A percentile compares a stretch with the other conserved stretches of the same genome.
Conservation (phyloP, 2,329 filamentous ascomycete species). For the Cladosporium sp. region DNA sequence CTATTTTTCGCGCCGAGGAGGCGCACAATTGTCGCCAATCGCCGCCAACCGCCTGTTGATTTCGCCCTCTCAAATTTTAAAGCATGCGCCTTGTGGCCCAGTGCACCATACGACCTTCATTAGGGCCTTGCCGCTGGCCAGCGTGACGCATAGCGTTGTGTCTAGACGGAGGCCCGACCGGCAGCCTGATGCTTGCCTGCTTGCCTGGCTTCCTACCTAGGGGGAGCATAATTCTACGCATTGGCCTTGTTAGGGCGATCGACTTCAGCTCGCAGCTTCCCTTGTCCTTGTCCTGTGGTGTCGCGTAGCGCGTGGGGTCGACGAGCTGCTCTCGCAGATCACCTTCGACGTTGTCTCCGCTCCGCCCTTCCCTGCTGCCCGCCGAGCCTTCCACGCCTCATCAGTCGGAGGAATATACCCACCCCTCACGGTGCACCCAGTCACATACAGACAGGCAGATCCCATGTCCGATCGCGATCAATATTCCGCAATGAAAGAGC, state of each 20-base stretch:
- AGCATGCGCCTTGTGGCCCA: background rate
- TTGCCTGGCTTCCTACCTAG: background rate
- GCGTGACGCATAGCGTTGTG: background rate
- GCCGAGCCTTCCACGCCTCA: background rate
- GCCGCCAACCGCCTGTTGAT: background rate
- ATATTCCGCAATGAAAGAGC: conserved; percentile 8
- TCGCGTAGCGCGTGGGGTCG: conserved; percentile 1
- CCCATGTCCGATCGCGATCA: conserved; percentile 2
- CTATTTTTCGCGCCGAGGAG: background rate
- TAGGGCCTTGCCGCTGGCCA: background rate
- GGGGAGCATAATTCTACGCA: background rate
- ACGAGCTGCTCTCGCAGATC: conserved; percentile 1
- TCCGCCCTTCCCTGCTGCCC: background rate
- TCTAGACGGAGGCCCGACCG: background rate
- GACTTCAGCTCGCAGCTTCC: background rate
- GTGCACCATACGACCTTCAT: background rate
- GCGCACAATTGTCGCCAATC: background rate
- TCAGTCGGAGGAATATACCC: background rate
- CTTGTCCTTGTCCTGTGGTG: too few species aligned
- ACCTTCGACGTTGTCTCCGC: background rate
- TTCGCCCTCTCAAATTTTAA: background rate
- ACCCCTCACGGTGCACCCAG: too few species aligned
- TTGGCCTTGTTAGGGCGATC: background rate
- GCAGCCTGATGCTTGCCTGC: too few species aligned
- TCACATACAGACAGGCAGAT: background rate